These are phyloP conservation scores for Pyrenophora tritici-repentis DNA, from an alignment of 2,329 filamentous ascomycete species.

Conservation along the genomic window DNA sequence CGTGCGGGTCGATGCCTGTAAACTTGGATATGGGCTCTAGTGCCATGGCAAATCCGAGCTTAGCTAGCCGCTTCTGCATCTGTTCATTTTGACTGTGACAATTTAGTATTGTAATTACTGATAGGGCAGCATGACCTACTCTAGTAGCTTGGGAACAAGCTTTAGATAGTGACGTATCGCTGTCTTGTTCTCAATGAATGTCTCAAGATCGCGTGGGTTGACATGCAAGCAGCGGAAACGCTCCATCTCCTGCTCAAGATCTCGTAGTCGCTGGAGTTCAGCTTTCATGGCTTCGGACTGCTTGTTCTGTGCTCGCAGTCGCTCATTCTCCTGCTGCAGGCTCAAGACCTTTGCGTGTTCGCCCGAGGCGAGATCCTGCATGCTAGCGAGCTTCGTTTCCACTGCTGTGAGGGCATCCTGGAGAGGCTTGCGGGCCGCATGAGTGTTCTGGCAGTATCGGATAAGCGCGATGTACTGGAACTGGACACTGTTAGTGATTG, in stretches of 20 bases:
- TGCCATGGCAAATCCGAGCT: constrained; percentile 35
- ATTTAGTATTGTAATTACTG: constrained; percentile 13
- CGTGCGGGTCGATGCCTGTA: constrained; percentile 8
- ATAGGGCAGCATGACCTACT: constrained; percentile 22
- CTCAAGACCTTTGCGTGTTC: constrained; percentile 39
- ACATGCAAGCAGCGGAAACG: constrained; percentile 22
- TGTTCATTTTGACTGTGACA: constrained; percentile 33
- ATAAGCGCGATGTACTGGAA: constrained; percentile 53
- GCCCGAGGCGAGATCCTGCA: constrained; percentile 43
- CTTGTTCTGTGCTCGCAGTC: constrained; percentile 15
- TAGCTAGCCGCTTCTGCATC: constrained; percentile 36
- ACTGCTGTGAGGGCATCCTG: constrained; percentile 15
- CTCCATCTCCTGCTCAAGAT: constrained; percentile 24
- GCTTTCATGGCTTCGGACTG: constrained; percentile 14
- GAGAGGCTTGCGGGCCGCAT: constrained; percentile 26
- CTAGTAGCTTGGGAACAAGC: constrained; percentile 31
- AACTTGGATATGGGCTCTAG: constrained; percentile 35
- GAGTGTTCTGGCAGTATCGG: constrained; percentile 33
- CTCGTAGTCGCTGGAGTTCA: constrained; percentile 25
- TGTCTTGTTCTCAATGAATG: constrained; percentile 28
- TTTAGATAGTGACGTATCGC: constrained; percentile 36
- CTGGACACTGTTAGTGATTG: constrained; percentile 36
- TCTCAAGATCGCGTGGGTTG: constrained; percentile 25
- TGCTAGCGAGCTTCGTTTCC: constrained; percentile 34
- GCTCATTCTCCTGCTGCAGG: constrained; percentile 30